Base-by-base conservation (phyloP, 768 basidiomycete genomes). In the Boletellus sp. region DNA sequence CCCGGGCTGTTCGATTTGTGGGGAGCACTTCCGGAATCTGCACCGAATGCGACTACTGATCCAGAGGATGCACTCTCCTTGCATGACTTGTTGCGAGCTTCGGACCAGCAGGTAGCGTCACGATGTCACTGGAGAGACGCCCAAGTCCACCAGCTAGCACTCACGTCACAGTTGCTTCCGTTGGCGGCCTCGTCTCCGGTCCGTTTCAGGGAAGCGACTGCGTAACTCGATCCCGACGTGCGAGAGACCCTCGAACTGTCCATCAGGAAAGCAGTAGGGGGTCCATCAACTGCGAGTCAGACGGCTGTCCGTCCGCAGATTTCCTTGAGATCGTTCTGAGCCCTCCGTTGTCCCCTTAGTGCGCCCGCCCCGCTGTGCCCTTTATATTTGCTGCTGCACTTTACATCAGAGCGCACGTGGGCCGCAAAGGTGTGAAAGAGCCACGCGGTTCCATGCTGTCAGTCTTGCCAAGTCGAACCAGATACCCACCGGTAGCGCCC, bases 61-160 rank as follows among this genome's bases (percentile, higher is more conserved):
- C 81, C 81, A 1, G 75, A 79, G 11, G 68, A 69, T 8, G 83
- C 88, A 1, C 75, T 86, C 42, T 64, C 74, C n/a, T 69, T 96
- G 16, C 79, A 93, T 61, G 70, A 65, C 11, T 72, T 97, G 12
- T 71, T 99, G 17, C 67, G 70, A 9, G 62, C 71, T 4, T 74
- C 98, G 6, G 96, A 98, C 59, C 83, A 83, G 0, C 57, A 63
- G 0, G 81, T 92, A 39, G 90, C 88, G 1, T 75, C 75, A 26
- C 74, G 94, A 53, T 98, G 95, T 94, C 96, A 99, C 64, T 98
- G 95, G 95, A 78, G 76, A 55, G 96, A 99, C n/a, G n/a, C n/a
- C n/a, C n/a, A 48, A 61, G 63, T 12, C 63, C 76, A 0, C 65
- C 77, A 3, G 63, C 77, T 0, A 69, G 72, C 0, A 58, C 84